Evolutionary conservation across 345 rosid genomes (phyloP).

Genomic region (Schrenkiella parvula): DNA sequence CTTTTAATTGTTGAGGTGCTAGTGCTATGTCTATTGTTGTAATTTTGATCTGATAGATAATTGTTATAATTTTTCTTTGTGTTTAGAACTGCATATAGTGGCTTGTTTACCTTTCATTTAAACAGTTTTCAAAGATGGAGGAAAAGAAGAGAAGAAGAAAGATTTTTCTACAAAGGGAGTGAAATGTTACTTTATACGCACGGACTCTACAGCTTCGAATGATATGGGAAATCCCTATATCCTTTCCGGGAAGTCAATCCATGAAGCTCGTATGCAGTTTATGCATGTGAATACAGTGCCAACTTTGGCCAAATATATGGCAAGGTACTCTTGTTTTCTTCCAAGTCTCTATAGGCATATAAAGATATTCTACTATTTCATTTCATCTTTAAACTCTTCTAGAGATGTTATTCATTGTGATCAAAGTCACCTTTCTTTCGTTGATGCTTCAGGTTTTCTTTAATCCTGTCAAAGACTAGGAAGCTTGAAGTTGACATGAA

Average conservation of each 20-base stretch:
- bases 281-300: constrained; percentile 59
- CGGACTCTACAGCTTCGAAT: constrained; percentile 41
- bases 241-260: constrained; percentile 47
- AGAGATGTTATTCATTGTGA: neutral
- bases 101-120: neutral
- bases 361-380: neutral
- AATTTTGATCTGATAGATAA: no score
- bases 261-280: constrained; percentile 66
- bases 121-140: constrained; percentile 82
- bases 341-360: neutral
- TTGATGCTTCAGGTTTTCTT: constrained; percentile 49
- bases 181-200: constrained; percentile 60
- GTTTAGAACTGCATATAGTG: neutral
- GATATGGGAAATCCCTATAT: constrained; percentile 34
- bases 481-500: constrained; percentile 46
- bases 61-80: neutral
- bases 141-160: constrained; percentile 63
- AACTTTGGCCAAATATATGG: constrained; percentile 59
- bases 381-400: neutral
- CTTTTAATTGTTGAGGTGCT: neutral
- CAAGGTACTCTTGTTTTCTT: constrained; percentile 40
- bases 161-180: constrained; percentile 46
- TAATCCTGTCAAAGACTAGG: constrained; percentile 63
- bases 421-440: neutral
- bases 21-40: neutral